Base-by-base conservation (phyloP, 1,284 basidiomycete genomes). In the Fomes fomentarius region DNA sequence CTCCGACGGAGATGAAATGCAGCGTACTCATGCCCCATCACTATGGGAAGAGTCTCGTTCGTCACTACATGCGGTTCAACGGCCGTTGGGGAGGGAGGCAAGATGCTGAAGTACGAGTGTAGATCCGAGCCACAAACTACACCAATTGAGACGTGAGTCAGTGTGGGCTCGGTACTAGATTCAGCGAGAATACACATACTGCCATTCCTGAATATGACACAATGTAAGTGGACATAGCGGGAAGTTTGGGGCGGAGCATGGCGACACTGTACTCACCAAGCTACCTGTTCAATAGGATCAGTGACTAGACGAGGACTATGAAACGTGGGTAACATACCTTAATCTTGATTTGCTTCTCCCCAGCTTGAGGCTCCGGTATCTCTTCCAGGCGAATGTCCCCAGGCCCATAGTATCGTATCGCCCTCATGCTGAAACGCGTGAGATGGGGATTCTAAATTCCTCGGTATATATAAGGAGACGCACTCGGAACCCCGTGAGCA, bases 1-100 rank as follows among this genome's bases (percentile, higher is more conserved):
- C 2, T 22, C 21, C 9, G 21, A 5, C 24, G 10, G 12, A 25
- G n/a, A 15, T 28, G 24, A 22, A 46, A 1, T 2, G 6, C 7
- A 12, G 58, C 65, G 12, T 30, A 71, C 71, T 71, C 71, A 46
- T 72, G 70, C 0, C 71, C 71, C 28, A 72, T 50, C n/a, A 52
- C 61, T 19, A 72, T 49, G 0, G 70, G 69, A 2, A 72, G 61
- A 0, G 56, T 67, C 28, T 67, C 68, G 3, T 58, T 56, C 1
- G 71, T 71, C 11, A 70, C 48, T 0, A 61, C 47, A 40, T 72
- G 66, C 3, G 69, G 58, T 12, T 52, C 57, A 2, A 61, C 54
- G 10, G 57, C 37, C 15, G 57, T 62, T 1, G 68, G 64, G 10
- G 57, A 45, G 7, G 22, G 58, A 56, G 5, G 58, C 57, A 3